Evolutionary conservation across 202 grass and related monocot species (phyloP), one percentile per base, ranked within the genome.

Genomic region (Schoenoplectus triqueter): DNA sequence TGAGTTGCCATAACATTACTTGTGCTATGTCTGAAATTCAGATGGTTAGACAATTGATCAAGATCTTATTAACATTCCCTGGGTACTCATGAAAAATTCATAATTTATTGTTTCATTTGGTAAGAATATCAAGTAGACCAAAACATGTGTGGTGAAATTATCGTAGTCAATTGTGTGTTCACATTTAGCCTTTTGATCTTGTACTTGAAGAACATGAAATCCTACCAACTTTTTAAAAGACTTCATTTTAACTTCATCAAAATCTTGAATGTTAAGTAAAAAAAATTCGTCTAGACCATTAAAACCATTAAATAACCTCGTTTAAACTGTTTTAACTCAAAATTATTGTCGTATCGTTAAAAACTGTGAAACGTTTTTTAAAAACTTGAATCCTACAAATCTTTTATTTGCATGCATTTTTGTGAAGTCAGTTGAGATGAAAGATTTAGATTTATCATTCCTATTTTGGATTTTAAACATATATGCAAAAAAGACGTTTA

Each of bases 91-190:
- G 15, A 73, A 69, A 69, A 51, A 51, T 51, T 73, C 44, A 13
- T 52, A 73, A 13, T 73, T 51, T 51, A 51, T 49, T 51, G 46
- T 73, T 67, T 73, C 46, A 73, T 49, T 73, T 52, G 47, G 17
- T 73, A 73, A 45, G 4, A 71, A 71, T 2, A 47, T 46, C 70
- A 73, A 52, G 68, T 41, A 3, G 68, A 71, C 15, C 18, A 21
- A 73, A 73, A 73, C 2, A 21, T 51, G 46, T 13, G 20, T 19
- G 7, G 70, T 15, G 47, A 71, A 17, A 51, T 10, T 13, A 52
- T 22, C 13, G 17, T 8, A 52, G 10, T 20, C 10, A 9, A 52
- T 73, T 51, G 70, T 40, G 10, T 11, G 68, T 73, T 73, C 47
- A 73, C 10, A 21, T 73, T 73, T 21, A 7, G 69, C 7, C 70